Evolutionary conservation across 78 protist species (phyloP), one percentile per base, ranked within the genome.

Genomic region (Tieghemostelium lacteum): DNA sequence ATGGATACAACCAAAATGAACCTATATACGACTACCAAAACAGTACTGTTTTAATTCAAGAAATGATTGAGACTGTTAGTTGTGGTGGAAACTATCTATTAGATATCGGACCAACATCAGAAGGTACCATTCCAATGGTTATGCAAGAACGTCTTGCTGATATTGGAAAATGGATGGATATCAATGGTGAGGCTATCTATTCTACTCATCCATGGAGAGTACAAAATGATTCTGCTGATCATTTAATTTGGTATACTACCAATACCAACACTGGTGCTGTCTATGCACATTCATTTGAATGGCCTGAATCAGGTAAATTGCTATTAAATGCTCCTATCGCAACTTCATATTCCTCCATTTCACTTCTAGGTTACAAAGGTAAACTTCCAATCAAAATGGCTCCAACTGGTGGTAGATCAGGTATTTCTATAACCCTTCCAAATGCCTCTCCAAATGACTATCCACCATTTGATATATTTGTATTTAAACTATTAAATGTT

Each of bases 181-280:
- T 91, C 49, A 91, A 91, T 28, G 85, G 89, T 24, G 94, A 77
- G 40, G 78, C 73, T 4, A 77, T 91, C 40, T 91, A 91, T 58
- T 83, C 45, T 26, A 58, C 73, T 17, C 34, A 45, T 0, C 75
- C 85, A 42, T 91, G 94, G 94, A 40, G 85, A 54, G 50, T 33
- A 19, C 94, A 80, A 64, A 70, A 77, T 57, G 89, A 89, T 17
- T 40, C 77, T 4, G 17, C 54, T 3, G 20, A 67, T 49, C 19
- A 20, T 45, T 1, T 16, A 3, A 70, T 74, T 10, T 73, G 77
- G 73, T 86, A 52, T 31, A 73, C 85, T 12, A 34, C 36, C 5
- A 74, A 70, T 36, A 74, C 37, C 26, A 52, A 33, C 26, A 50
- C 67, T 7, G 29, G 16, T 1, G 26, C 58, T 0, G 57, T 86